A percentile compares a stretch with the other conserved stretches of the same genome.
These are phyloP conservation scores for Ascocoryne sarcoides DNA, from an alignment of 2,329 filamentous ascomycete genomes.

Conservation along the genomic window DNA sequence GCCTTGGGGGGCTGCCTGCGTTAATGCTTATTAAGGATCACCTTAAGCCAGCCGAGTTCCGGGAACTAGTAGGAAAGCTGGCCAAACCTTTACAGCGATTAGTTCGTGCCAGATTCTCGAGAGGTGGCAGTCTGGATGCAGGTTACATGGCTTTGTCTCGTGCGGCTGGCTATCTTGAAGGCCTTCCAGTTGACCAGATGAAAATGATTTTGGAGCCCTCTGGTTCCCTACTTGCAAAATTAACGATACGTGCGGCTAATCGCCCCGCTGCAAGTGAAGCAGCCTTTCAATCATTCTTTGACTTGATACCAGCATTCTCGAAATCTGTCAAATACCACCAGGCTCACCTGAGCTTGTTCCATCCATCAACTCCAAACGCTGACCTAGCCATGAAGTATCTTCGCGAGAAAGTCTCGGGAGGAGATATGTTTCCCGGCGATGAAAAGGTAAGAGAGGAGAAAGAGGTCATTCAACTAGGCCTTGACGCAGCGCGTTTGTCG, in stretches of 20 bases:
- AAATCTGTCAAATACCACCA: constrained; percentile 1
- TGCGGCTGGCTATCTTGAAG: constrained; percentile 10
- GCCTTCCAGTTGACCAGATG: constrained; percentile 3
- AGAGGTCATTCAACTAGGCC: no score
- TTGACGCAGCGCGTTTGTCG: not conserved
- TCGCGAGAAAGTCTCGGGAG: no score
- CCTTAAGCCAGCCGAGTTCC: not conserved
- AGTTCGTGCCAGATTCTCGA: constrained; percentile 11
- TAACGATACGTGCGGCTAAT: constrained; percentile 3
- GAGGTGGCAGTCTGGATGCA: constrained; percentile 9
- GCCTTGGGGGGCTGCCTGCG: constrained; percentile 8
- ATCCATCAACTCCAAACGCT: constrained; percentile 21
- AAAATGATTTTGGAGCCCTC: constrained; percentile 5
- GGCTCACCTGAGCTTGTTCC: constrained; percentile 17
- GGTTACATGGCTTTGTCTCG: constrained; percentile 15
- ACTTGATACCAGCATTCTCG: constrained; percentile 9
- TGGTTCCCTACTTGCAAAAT: constrained; percentile 7
- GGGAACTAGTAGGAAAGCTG: constrained; percentile 4
- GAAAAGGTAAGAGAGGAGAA: no score
- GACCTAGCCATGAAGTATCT: constrained; percentile 16
- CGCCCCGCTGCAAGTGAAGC: constrained; percentile 6
- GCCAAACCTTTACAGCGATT: constrained; percentile 13
- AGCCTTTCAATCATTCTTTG: constrained; percentile 18
- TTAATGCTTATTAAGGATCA: constrained; percentile 1
- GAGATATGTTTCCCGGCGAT: no score